Percentiles rank a stretch among this genome's conserved stretches.
Evolutionary conservation across 345 rosid species (phyloP).

Genomic region (Gossypium australe): DNA sequence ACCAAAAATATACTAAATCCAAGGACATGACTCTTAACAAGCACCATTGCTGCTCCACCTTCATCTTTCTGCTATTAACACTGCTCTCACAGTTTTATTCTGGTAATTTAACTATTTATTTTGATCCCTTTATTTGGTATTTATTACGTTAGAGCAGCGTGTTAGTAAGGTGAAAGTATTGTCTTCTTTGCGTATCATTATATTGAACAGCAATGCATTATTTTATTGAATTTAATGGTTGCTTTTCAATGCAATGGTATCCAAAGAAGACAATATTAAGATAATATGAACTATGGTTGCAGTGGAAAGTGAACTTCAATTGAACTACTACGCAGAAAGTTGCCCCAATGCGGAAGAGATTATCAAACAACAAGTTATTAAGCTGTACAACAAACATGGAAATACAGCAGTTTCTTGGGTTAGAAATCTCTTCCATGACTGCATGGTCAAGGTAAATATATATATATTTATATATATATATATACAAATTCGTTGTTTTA

Average conservation of each 20-base stretch:
- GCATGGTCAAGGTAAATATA: constrained; percentile 46
- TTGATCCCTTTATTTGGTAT: neutral
- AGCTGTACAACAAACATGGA: constrained; percentile 59
- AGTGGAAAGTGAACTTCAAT: constrained; percentile 58
- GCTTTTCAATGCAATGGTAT: neutral
- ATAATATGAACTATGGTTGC: neutral
- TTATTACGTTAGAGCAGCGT: no score
- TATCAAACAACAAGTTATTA: constrained; percentile 53
- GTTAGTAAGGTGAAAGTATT: no score
- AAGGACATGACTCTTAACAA: constrained; percentile 23
- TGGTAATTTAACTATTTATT: constrained; percentile 28
- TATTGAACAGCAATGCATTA: no score
- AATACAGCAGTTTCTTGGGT: constrained; percentile 90
- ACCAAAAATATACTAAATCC: no score
- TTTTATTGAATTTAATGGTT: no score
- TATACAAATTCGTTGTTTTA: neutral
- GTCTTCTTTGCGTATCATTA: no score
- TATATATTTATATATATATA: neutral
- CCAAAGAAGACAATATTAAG: no score
- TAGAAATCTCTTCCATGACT: constrained; percentile 87
- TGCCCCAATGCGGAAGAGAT: constrained; percentile 81
- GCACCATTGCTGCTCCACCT: constrained; percentile 14
- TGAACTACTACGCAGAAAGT: constrained; percentile 53
- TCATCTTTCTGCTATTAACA: constrained; percentile 39
- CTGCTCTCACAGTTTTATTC: constrained; percentile 39